Base-by-base conservation (phyloP, 1,284 basidiomycete species). In the Moesziomyces antarcticus region DNA sequence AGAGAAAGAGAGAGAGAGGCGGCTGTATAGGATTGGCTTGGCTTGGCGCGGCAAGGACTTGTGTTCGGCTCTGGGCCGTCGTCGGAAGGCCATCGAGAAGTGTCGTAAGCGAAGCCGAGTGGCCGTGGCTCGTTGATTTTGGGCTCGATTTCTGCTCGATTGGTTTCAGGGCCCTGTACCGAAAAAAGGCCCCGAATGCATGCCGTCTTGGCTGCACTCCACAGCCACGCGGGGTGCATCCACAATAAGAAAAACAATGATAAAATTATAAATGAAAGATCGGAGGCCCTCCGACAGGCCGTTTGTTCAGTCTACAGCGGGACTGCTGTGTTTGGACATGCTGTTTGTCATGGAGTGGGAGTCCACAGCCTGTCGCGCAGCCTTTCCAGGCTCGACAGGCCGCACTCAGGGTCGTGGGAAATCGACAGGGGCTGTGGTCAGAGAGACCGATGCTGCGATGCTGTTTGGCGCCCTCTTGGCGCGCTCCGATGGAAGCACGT, bases 31-130 rank as follows among this genome's bases (percentile, higher is more conserved):
- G n/a, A 18, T 14, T 16, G 37, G 37, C 14, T 40, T 18, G 37
- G 37, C 37, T 40, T 40, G 37, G 37, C 37, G 37, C 37, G 37
- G 16, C 14, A 40, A 33, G 30, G 30, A 33, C 30, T 13, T 13
- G 11, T 10, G 3, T 33, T 33, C 30, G 37, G 37, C 14, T 40
- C 18, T 40, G 37, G 37, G 14, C 18, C 37, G 59, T 62, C 53
- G 60, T 62, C 60, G 60, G 60, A 62, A 56, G 37, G 51, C 51
- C 51, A 53, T 53, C 27, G 51, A 53, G 51, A 13, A 2, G 41
- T 44, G 21, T 53, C 10, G 51, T 44, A 53, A 53, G 51, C 51
- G 51, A 53, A 30, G 50, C 16, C 40, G n/a, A 52, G 27, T 20
- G 37, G 16, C 18, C n/a, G 37, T n/a, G 7, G 18, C 16, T 40